Evolutionary conservation across 176 grass and related monocot species (phyloP).

Genomic region (Alloteropsis semialata): DNA sequence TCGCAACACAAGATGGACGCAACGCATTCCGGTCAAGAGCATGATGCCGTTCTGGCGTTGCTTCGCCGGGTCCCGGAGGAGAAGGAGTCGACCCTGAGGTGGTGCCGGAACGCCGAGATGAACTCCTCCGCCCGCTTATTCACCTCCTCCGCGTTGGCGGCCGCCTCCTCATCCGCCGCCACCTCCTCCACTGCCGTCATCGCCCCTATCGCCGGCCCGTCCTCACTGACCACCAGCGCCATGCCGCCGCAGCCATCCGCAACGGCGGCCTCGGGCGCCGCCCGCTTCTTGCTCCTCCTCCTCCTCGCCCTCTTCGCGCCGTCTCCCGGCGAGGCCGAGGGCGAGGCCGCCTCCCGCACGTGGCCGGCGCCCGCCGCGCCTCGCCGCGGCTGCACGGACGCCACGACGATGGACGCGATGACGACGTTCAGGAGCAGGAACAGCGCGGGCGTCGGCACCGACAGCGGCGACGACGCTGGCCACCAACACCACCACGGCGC

Average conservation of each 20-base stretch:
- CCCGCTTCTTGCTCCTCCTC: conserved; percentile 19
- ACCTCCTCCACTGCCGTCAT: neutral
- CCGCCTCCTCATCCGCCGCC: conserved; percentile 39
- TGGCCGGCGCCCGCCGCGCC: neutral
- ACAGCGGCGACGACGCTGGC: conserved; percentile 19
- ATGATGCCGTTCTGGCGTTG: neutral
- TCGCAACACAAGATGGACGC: neutral
- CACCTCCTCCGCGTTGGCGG: conserved; percentile 60
- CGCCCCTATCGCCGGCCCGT: neutral
- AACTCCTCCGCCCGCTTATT: conserved; percentile 82
- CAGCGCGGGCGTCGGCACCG: conserved; percentile 58
- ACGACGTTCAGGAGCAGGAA: conserved; percentile 85
- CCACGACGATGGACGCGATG: conserved; percentile 79
- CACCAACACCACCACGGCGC: conserved; percentile 46
- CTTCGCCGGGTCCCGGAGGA: conserved; percentile 33
- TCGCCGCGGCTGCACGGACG: conserved; percentile 43
- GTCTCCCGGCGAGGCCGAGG: neutral
- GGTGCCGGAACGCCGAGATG: conserved; percentile 77
- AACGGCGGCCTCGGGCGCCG: neutral
- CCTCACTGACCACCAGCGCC: conserved; percentile 22
- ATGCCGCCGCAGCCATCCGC: conserved; percentile 20
- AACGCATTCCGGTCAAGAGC: neutral
- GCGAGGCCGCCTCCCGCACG: neutral
- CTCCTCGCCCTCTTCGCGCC: conserved; percentile 36
- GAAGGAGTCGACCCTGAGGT: conserved; percentile 73